phyloP scores from a whole-genome alignment of 495 filamentous ascomycete species.

The Trichoderma reesei region DNA sequence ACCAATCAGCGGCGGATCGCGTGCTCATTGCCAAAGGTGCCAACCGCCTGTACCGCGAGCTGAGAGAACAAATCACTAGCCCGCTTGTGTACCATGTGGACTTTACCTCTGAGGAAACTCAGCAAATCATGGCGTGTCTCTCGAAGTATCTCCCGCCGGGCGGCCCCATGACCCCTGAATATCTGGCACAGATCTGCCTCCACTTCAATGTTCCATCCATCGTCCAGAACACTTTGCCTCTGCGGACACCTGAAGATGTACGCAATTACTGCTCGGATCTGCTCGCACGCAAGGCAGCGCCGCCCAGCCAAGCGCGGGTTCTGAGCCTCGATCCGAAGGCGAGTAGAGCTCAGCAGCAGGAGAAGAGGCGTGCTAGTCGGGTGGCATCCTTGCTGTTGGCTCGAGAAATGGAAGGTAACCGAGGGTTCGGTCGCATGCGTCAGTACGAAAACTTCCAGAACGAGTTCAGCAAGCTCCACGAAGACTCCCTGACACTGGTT shows the following conservation, averaged over 20 bases:
- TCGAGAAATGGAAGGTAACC: slow-evolving; percentile 29
- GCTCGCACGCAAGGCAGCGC: neutral
- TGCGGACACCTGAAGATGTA: slow-evolving; percentile 20
- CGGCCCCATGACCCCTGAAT: neutral
- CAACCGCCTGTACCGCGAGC: slow-evolving; percentile 12
- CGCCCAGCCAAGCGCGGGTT: slow-evolving; percentile 10
- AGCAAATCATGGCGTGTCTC: slow-evolving; percentile 14
- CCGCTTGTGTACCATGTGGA: slow-evolving; percentile 31
- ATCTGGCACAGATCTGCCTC: slow-evolving; percentile 9
- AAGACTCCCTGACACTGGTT: slow-evolving; percentile 34
- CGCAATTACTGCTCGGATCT: slow-evolving; percentile 27
- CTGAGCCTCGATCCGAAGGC: slow-evolving; percentile 22
- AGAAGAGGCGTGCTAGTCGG: slow-evolving; percentile 13
- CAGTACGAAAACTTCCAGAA: slow-evolving; percentile 27
- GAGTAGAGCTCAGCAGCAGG: neutral
- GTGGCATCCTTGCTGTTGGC: slow-evolving; percentile 29
- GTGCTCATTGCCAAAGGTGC: slow-evolving; percentile 15
- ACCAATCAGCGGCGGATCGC: slow-evolving; percentile 20
- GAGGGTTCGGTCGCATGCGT: slow-evolving; percentile 22
- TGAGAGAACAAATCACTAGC: slow-evolving; percentile 6
- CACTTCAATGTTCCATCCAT: neutral
- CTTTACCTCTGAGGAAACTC: slow-evolving; percentile 43
- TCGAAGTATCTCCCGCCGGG: neutral
- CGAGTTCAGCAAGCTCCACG: slow-evolving; percentile 29
- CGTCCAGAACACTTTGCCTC: slow-evolving; percentile 1